Conservation (phyloP, 2,329 filamentous ascomycete species). For the Penicillium fuscoglaucum region DNA sequence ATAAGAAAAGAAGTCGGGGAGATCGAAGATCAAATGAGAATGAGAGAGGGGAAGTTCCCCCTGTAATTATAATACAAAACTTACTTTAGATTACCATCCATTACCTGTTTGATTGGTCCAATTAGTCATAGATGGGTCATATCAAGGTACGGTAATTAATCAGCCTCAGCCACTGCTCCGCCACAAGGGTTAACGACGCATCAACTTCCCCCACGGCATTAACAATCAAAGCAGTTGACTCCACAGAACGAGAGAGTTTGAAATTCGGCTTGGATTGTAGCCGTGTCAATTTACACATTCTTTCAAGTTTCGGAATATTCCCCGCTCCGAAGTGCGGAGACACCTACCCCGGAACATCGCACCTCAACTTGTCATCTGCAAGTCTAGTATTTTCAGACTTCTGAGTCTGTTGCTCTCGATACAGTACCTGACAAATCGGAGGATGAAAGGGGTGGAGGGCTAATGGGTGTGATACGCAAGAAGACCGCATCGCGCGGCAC, state of each 20-base stretch:
- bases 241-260: neutral
- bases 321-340: slow-evolving; percentile 26
- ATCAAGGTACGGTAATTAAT: slow-evolving; percentile 7
- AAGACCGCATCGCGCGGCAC: slow-evolving; percentile 84
- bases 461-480: slow-evolving; percentile 94
- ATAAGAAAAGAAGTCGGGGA: slow-evolving; percentile 12
- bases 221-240: slow-evolving; percentile 1
- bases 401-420: slow-evolving; percentile 29
- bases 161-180: slow-evolving; percentile 11
- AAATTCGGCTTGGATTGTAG: neutral
- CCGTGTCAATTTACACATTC: neutral
- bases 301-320: slow-evolving; percentile 10
- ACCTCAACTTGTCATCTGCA: slow-evolving; percentile 12
- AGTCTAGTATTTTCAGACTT: slow-evolving; percentile 19
- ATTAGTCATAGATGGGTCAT: neutral
- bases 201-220: slow-evolving; percentile 2
- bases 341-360: slow-evolving; percentile 21
- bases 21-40: slow-evolving; percentile 12
- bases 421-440: slow-evolving; percentile 38
- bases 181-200: slow-evolving; percentile 14
- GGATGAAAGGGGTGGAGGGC: slow-evolving; percentile 42
- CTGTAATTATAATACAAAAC: slow-evolving; percentile 8
- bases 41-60: slow-evolving; percentile 18
- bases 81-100: neutral
- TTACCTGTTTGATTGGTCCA: neutral